Conservation (phyloP, 139 green algal genomes). For the Picochlorum sp. region DNA sequence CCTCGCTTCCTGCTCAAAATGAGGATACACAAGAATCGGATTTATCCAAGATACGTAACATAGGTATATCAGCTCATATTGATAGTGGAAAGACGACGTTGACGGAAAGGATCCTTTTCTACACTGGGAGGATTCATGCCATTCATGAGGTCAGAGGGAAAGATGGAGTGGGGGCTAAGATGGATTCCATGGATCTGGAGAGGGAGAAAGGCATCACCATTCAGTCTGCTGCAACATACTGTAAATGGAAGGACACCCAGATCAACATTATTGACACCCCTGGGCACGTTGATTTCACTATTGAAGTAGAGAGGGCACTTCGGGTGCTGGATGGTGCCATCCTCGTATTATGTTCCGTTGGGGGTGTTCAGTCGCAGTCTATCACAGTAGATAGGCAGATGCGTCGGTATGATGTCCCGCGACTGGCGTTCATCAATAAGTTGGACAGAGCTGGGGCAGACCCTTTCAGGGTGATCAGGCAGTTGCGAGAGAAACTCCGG, state of each 20-base stretch:
- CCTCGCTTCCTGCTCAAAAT: neutral
- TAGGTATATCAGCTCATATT: slow-evolving; percentile 97
- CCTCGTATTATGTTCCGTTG: slow-evolving; percentile 90
- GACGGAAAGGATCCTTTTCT: slow-evolving; percentile 97
- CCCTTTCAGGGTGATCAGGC: slow-evolving; percentile 74
- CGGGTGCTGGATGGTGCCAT: slow-evolving; percentile 94
- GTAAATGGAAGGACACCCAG: slow-evolving; percentile 81
- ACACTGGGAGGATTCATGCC: slow-evolving; percentile 90
- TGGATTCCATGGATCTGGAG: slow-evolving; percentile 98
- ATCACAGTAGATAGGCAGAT: slow-evolving; percentile 97
- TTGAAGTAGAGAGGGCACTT: slow-evolving; percentile 95
- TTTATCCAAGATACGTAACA: slow-evolving; percentile 71
- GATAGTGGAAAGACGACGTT: slow-evolving; percentile 98
- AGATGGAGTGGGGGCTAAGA: slow-evolving; percentile 97
- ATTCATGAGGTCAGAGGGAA: slow-evolving; percentile 97
- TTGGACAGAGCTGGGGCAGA: slow-evolving; percentile 73
- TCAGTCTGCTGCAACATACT: slow-evolving; percentile 61
- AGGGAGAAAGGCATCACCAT: slow-evolving; percentile 99
- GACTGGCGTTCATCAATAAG: slow-evolving; percentile 95
- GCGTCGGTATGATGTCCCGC: slow-evolving; percentile 84
- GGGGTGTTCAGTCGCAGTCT: slow-evolving; percentile 86
- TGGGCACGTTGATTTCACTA: slow-evolving; percentile 98
- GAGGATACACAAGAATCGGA: slow-evolving; percentile 16
- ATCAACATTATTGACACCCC: slow-evolving; percentile 99
- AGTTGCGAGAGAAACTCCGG: slow-evolving; percentile 74